Conservation (phyloP, 139 green algal genomes). For the Auxenochlorella pyrenoidosa region DNA sequence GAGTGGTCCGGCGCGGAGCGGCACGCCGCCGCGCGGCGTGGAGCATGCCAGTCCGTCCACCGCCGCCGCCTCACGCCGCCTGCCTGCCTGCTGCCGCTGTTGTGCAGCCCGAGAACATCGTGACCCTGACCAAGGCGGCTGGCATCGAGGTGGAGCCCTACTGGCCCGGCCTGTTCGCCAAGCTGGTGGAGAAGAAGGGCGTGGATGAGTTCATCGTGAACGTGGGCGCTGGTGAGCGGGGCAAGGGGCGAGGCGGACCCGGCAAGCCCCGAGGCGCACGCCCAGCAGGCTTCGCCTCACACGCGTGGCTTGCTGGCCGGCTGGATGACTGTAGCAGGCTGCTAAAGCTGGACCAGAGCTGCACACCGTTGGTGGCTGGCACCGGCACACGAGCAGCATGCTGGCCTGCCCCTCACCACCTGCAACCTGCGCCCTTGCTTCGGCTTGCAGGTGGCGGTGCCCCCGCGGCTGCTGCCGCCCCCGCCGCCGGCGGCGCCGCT, state of each 20-base stretch:
- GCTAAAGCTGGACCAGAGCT: not conserved
- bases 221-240: constrained; percentile 85
- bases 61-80: too few species aligned
- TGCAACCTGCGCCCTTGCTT: not conserved
- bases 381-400: not conserved
- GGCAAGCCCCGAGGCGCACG: too few species aligned
- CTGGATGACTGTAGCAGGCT: not conserved
- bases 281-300: not conserved
- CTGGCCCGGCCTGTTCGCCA: constrained; percentile 97
- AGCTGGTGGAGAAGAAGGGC: constrained; percentile 94
- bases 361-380: not conserved
- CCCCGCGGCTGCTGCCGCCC: constrained; percentile 64
- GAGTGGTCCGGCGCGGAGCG: too few species aligned
- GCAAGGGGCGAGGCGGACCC: not conserved
- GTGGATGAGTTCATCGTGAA: constrained; percentile 98
- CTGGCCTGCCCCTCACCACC: not conserved
- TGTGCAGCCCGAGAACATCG: constrained; percentile 92
- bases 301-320: not conserved
- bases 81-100: not conserved
- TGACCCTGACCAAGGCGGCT: constrained; percentile 89
- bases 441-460: constrained; percentile 60
- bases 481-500: constrained; percentile 62
- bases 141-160: constrained; percentile 94
- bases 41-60: too few species aligned
- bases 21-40: too few species aligned